Evolutionary conservation across 495 filamentous ascomycete genomes (phyloP), one percentile per base, ranked within the genome.

Genomic region (Poronia punctata): DNA sequence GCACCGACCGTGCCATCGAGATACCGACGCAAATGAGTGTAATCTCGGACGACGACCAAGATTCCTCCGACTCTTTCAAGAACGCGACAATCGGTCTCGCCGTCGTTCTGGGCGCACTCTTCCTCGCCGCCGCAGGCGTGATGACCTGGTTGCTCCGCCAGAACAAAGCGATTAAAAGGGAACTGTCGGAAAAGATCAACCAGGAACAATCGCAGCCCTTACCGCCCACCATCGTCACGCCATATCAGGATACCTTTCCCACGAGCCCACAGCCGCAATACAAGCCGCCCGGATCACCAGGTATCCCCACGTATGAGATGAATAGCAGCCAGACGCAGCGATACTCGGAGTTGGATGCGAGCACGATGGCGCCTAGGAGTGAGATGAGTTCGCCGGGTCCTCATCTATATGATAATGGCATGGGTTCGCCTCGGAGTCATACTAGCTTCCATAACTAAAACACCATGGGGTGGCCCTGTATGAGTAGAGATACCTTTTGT

Each of bases 1-100:
- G 53, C 8, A 57, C 53, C 14, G 18, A 41, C 11, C 41, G 27
- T 17, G 54, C 54, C 7, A 35, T 53, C 28, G 25, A 35, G 10
- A 39, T 48, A 25, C 52, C 45, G 5, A 46, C 40, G 14, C 38
- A 43, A 41, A 22, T 19, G 10, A 34, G 32, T 35, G 31, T 49
- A 4, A 20, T 38, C 15, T 33, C n/a, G 11, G 28, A 36, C 20
- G 3, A 12, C 22, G 7, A 3, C 14, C 4, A 23, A 15, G 7
- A 20, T 16, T 16, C 19, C 8, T 28, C 36, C 15, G n/a, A 19
- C 31, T 3, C 18, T 17, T 34, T 30, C 25, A 50, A 44, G 23
- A 34, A 11, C 31, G 42, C 47, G n/a, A 44, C 35, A 12, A 38
- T 44, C 2, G 47, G 36, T 12, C 35, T 50, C 11, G 36, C 20